Evolutionary conservation across 2,329 filamentous ascomycete species (phyloP), one percentile per base, ranked within the genome.

Genomic region (Exophiala dermatitidis): DNA sequence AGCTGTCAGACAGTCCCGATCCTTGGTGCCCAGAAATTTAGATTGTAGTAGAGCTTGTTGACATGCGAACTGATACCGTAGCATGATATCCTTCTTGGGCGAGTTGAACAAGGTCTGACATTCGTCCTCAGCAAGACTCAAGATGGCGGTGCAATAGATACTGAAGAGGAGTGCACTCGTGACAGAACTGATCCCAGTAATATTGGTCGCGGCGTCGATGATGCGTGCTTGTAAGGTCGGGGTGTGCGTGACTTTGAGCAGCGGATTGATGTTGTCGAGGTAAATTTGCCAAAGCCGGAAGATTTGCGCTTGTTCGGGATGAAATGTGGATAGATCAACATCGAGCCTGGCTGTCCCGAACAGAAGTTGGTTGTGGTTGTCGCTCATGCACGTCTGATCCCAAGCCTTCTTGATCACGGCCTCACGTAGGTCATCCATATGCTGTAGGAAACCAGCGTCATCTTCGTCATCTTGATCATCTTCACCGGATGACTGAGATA

Each of bases 91-190:
- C 33, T 66, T 61, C 52, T 66, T 71, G 10, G 71, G 56, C 1
- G 65, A 63, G 30, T 63, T 64, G 58, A 77, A 70, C 6, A 67
- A 60, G 4, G 52, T 44, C 34, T 64, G 67, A 56, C 79, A 83
- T 57, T 86, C 82, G 1, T 74, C 70, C 1, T 77, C 72, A 0
- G 66, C 68, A 45, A 88, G 69, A 45, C 82, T 79, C 8, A 79
- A 67, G 19, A 79, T 69, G 1, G 82, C 76, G 64, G 83, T 77
- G 52, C 75, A 77, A 64, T 86, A 88, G 38, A 88, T 84, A 29
- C 64, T 72, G 65, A 88, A 87, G 77, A 87, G 81, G 43, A 88
- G 73, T 1, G 80, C 81, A 63, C 87, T 82, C 19, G 85, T 73
- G 7, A 75, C 76, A 51, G 74, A 77, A 1, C 74, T 70, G 3